Base-by-base conservation (phyloP, 2,329 filamentous ascomycete genomes). In the Trichoderma sp. region DNA sequence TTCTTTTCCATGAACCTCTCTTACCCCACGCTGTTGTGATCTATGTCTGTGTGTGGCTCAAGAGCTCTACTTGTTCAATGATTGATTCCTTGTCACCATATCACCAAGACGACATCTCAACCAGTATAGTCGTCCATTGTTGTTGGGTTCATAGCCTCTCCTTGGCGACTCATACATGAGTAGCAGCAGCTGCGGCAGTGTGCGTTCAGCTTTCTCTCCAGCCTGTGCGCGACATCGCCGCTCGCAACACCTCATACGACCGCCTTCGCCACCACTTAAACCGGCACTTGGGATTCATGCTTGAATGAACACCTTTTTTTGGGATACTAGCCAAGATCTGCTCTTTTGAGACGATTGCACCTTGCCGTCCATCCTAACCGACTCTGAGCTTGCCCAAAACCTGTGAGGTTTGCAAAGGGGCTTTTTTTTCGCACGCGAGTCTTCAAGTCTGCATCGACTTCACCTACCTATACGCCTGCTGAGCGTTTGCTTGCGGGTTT, bases 1-100 rank as follows among this genome's bases (percentile, higher is more conserved):
- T 71, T 60, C 24, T 30, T 36, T 71, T 71, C 53, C 53, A 66
- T 24, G 57, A 72, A 58, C 65, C 71, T 70, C 36, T 39, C 32
- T 56, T 71, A 65, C 71, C 71, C 71, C 71, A 72, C 71, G 71
- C 51, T 51, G 21, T 43, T n/a, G 28, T 51, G 8, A 18, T 30
- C 51, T 51, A n/a, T 58, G 61, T 71, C 34, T 53, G 34, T 32
- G 6, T 47, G 61, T 71, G 70, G 70, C 71, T 70, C 11, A 39
- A 24, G 14, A 65, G 28, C 57, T 70, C 63, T 62, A 30, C 21
- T 30, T 68, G 43, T 63, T 72, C 64, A 32, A 63, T 68, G 57
- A 53, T 72, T 43, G 36, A 26, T 65, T 47, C 18, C 71, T 9
- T 9, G 34, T 43, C 58, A 11, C n/a, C 4, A 18, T 43, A 34